Percentiles rank a stretch among this genome's conserved stretches.
phyloP scores from a whole-genome alignment of 1,139 yeast genomes.

The Candida sanyaensis region DNA sequence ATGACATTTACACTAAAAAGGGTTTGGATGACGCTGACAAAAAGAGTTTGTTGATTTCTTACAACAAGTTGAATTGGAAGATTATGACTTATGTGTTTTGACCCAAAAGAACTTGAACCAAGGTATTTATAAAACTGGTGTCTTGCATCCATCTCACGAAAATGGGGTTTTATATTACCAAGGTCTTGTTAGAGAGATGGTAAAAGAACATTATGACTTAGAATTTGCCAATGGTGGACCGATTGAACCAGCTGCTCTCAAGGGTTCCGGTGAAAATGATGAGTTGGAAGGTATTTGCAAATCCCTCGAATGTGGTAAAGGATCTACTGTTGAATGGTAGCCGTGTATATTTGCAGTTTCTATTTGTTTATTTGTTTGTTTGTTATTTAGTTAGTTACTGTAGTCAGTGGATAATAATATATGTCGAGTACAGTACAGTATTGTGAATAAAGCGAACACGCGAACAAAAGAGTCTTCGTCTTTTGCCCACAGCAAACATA shows the following conservation, averaged over 20 bases:
- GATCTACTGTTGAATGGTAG: conserved; percentile 12
- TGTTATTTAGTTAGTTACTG: too few species aligned
- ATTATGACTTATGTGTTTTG: conserved; percentile 56
- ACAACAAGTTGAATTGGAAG: conserved; percentile 62
- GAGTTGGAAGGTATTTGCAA: conserved; percentile 54
- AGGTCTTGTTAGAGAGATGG: conserved; percentile 58
- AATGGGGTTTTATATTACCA: conserved; percentile 60
- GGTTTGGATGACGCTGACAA: conserved; percentile 52
- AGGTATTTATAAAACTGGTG: conserved; percentile 59
- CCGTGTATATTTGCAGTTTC: background rate
- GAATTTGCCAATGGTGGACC: conserved; percentile 47
- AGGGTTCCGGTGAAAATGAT: conserved; percentile 37
- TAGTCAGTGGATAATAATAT: too few species aligned
- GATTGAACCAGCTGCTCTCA: conserved; percentile 55
- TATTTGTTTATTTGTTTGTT: too few species aligned
- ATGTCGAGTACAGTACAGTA: too few species aligned
- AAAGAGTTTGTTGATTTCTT: conserved; percentile 63
- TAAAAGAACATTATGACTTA: conserved; percentile 48
- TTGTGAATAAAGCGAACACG: too few species aligned
- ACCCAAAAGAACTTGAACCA: conserved; percentile 63
- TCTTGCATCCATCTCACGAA: conserved; percentile 59
- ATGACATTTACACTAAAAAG: conserved; percentile 62
- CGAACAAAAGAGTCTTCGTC: background rate
- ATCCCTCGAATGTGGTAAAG: conserved; percentile 41
- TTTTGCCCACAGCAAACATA: background rate